phyloP scores from a whole-genome alignment of 441 rosid genomes.

The Gossypium aridum region DNA sequence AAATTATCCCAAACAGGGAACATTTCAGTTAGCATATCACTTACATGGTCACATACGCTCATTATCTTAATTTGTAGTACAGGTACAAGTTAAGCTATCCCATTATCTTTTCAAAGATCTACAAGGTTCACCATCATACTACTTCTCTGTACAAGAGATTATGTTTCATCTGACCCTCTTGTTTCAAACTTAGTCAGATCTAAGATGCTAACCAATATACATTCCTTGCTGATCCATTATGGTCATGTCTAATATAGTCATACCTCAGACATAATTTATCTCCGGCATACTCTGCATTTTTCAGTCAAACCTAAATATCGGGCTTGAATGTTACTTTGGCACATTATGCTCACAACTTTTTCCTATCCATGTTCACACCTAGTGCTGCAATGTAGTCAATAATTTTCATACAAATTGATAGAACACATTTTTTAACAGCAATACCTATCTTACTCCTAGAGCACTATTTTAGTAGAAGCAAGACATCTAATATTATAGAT shows the following conservation, averaged over 20 bases:
- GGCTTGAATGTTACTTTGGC: neutral
- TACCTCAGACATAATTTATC: conserved; percentile 1
- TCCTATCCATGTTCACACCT: neutral
- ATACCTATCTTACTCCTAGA: neutral
- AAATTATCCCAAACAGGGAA: neutral
- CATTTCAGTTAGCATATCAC: neutral
- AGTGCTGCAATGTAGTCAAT: neutral
- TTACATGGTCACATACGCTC: neutral
- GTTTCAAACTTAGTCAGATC: neutral
- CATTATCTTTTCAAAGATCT: neutral
- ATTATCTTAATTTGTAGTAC: neutral
- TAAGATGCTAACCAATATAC: neutral
- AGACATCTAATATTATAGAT: neutral
- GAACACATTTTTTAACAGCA: neutral
- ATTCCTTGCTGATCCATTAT: neutral
- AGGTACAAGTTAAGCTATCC: neutral
- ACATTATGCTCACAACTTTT: neutral
- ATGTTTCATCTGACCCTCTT: neutral
- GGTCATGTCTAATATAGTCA: neutral
- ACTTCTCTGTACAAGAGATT: neutral
- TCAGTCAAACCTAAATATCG: neutral
- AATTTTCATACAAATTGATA: neutral
- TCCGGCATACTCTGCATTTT: neutral
- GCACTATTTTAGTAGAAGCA: neutral
- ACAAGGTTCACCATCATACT: neutral